Conservation (phyloP, 1,284 basidiomycete species). For the Ceratobasidium sp. region DNA sequence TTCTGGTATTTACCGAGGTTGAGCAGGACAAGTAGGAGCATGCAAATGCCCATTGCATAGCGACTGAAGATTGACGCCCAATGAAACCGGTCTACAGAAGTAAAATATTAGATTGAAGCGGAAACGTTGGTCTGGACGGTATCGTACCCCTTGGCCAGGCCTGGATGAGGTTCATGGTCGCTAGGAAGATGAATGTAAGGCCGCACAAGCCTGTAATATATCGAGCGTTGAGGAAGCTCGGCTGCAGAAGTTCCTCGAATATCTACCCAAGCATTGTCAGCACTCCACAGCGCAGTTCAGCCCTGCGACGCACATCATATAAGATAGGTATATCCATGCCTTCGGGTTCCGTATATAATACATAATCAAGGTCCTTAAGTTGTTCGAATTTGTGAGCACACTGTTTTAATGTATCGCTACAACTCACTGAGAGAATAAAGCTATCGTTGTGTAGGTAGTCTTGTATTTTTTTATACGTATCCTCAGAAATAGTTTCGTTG, state of each 20-base stretch:
- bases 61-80: conserved; percentile 29
- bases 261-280: not conserved
- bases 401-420: not conserved
- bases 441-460: conserved; percentile 17
- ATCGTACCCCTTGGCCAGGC: conserved; percentile 21
- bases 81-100: conserved; percentile 19
- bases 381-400: not conserved
- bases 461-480: not conserved
- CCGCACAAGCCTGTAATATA: conserved; percentile 24
- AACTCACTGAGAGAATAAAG: not conserved
- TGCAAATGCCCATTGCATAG: conserved; percentile 13
- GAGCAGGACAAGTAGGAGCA: conserved; percentile 5
- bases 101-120: not conserved
- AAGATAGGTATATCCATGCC: not conserved
- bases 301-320: no score
- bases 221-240: conserved; percentile 16
- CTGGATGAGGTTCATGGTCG: conserved; percentile 29
- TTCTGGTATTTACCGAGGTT: conserved; percentile 24
- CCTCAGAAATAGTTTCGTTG: conserved; percentile 22
- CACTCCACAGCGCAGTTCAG: no score
- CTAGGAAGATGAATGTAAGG: conserved; percentile 25
- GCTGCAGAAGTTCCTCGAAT: not conserved
- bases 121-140: not conserved
- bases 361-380: no score
- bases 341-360: no score